Base-by-base conservation (phyloP, 2,329 filamentous ascomycete genomes). In the Ophiocordyceps camponoti-saundersi region DNA sequence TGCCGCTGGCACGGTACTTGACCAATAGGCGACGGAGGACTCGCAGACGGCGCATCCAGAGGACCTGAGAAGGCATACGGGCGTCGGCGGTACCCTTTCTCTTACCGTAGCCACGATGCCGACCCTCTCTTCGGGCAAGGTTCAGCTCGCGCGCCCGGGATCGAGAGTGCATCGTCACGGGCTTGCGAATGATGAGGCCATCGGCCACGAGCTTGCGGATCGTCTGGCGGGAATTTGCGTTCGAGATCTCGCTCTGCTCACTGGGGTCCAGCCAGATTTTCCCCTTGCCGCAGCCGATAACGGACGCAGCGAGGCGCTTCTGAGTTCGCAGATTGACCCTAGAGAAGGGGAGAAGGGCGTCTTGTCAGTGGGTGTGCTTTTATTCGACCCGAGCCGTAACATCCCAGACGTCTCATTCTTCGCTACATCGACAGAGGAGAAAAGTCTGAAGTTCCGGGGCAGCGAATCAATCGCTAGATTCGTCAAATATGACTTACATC, bases 251-350 rank as follows among this genome's bases (percentile, higher is more conserved):
- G 79, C 75, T 92, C 75, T 89, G 81, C 79, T 98, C 92, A 72
- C 93, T 96, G 72, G 92, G 92, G 75, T 98, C 92, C 70, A 98
- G 89, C 92, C 92, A 98, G 77, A 98, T 94, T 86, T 98, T 98
- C 82, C 90, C 86, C 85, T 98, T 83, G 71, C 92, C 92, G 78
- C 87, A 94, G 80, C 88, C 88, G 71, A 95, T 86, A 72, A 98
- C 92, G 73, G 90, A 85, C 68, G 92, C 87, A 71, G 92, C 92
- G 67, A 98, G 89, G 77, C 93, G 90, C 85, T 98, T 98, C 82
- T 98, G 93, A 72, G 92, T 96, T 73, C 83, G 84, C 74, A 98
- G 85, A 72, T 96, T 96, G 85, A 95, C 89, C 92, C 92, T 98
- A 48, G 56, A 69, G 46, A 47, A 52, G 54, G 26, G 26, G 4